Conservation (phyloP, 352 stramenopile genomes). For the Blastocystis sp. region DNA sequence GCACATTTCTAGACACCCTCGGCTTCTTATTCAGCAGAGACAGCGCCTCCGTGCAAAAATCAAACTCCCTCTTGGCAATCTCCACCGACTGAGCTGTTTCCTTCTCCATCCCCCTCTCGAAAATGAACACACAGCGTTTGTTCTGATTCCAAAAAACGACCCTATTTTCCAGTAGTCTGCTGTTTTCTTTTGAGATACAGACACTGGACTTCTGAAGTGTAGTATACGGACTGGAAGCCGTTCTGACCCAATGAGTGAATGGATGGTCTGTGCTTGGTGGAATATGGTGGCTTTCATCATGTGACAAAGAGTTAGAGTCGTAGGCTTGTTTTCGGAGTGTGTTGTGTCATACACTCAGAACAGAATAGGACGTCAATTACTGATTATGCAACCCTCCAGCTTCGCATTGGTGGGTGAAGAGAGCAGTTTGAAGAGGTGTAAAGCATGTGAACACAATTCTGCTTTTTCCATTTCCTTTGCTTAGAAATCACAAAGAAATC, state of each 20-base stretch:
- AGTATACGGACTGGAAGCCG: no score
- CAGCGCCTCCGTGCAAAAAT: background rate
- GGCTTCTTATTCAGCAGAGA: background rate
- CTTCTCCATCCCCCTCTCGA: background rate
- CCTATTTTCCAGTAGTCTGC: background rate
- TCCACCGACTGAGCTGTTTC: background rate
- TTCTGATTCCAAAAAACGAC: background rate
- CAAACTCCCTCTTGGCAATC: background rate
- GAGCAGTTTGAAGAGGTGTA: background rate
- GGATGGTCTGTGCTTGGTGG: no score
- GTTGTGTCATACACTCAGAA: no score
- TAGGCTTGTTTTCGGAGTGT: background rate
- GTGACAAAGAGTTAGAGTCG: background rate
- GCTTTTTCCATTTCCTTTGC: background rate
- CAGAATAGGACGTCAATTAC: no score
- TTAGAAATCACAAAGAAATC: no score
- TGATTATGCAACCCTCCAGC: no score
- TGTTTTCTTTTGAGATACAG: background rate
- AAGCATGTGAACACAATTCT: background rate
- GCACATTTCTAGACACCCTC: constrained; percentile 19
- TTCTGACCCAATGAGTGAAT: no score
- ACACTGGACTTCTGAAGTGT: no score
- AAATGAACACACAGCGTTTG: background rate
- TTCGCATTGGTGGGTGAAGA: background rate
- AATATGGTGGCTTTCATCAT: no score